Conservation (phyloP, 176 grass and related monocot species). For the Bonia amplexicaulis region DNA sequence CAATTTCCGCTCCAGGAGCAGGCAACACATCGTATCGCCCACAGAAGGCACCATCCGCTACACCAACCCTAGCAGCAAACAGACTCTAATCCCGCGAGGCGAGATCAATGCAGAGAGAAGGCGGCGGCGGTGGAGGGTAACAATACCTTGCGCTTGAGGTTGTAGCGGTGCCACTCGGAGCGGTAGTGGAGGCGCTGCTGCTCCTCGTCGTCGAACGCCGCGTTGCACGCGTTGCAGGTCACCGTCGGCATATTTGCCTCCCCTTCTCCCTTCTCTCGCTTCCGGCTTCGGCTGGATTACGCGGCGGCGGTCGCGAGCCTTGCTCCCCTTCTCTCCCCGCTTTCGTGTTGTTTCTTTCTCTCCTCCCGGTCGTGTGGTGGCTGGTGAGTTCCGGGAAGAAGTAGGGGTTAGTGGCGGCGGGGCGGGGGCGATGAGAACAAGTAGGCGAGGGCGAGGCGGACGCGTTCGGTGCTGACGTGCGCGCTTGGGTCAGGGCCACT, state of each 20-base stretch:
- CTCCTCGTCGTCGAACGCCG: slow-evolving; percentile 66
- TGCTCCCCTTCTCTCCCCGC: not conserved
- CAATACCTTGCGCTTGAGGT: slow-evolving; percentile 96
- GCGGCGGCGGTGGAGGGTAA: not conserved
- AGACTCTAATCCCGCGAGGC: not conserved
- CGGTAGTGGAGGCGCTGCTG: slow-evolving; percentile 84
- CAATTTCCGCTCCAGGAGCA: not conserved
- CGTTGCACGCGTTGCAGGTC: slow-evolving; percentile 93
- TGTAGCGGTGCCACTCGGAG: slow-evolving; percentile 98
- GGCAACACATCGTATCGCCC: not conserved
- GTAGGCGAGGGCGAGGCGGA: slow-evolving; percentile 8
- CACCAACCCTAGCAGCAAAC: slow-evolving; percentile 17
- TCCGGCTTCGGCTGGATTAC: not conserved
- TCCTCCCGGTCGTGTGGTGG: not conserved
- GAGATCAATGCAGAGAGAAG: not conserved
- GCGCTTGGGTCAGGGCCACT: slow-evolving; percentile 27
- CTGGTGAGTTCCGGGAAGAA: not conserved
- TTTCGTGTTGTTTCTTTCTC: not conserved
- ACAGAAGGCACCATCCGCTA: not conserved
- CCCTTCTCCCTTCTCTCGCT: not conserved
- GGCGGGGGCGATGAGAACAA: not conserved
- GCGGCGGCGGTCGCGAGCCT: not conserved
- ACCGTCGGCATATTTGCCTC: slow-evolving; percentile 48
- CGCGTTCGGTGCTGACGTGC: slow-evolving; percentile 35
- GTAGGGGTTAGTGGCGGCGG: slow-evolving; percentile 13